Percentiles rank a stretch among this genome's conserved stretches.
These are phyloP conservation scores for Ochromonas danica DNA, from an alignment of 108 stramenopile species.

Conservation along the genomic window DNA sequence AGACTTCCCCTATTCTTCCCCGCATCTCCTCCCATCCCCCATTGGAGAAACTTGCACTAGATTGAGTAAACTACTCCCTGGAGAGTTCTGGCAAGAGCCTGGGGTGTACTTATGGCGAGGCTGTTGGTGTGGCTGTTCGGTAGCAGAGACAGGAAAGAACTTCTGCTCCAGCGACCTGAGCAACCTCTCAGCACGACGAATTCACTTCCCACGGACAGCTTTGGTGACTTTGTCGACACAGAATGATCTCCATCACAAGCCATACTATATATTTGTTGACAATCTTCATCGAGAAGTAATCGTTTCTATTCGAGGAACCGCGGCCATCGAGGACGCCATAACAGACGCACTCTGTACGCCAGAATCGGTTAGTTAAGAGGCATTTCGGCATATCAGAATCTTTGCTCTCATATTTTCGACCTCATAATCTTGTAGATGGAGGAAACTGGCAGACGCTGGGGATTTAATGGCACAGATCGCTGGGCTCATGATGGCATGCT, in stretches of 20 bases:
- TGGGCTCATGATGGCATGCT: constrained; percentile 28
- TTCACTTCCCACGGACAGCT: constrained; percentile 65
- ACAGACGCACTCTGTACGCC: constrained; percentile 82
- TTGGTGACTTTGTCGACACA: constrained; percentile 79
- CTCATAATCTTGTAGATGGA: neutral
- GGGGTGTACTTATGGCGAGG: too few relatives aligned
- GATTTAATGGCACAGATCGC: constrained; percentile 31
- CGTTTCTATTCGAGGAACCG: constrained; percentile 82
- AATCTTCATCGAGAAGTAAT: constrained; percentile 74
- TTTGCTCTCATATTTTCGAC: too few relatives aligned
- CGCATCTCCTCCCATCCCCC: neutral
- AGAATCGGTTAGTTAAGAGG: too few relatives aligned
- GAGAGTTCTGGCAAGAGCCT: too few relatives aligned
- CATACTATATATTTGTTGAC: constrained; percentile 88
- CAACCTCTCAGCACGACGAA: neutral
- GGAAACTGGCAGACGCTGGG: neutral
- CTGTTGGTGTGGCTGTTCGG: neutral
- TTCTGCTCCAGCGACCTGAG: neutral
- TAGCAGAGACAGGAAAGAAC: neutral
- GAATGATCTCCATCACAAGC: constrained; percentile 69
- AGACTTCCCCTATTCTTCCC: neutral
- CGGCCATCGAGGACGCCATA: constrained; percentile 86
- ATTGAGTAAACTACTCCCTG: neutral
- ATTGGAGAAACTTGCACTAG: too few relatives aligned
- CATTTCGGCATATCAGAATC: too few relatives aligned